phyloP scores from a whole-genome alignment of 768 basidiomycete genomes.

The Panus rudis region DNA sequence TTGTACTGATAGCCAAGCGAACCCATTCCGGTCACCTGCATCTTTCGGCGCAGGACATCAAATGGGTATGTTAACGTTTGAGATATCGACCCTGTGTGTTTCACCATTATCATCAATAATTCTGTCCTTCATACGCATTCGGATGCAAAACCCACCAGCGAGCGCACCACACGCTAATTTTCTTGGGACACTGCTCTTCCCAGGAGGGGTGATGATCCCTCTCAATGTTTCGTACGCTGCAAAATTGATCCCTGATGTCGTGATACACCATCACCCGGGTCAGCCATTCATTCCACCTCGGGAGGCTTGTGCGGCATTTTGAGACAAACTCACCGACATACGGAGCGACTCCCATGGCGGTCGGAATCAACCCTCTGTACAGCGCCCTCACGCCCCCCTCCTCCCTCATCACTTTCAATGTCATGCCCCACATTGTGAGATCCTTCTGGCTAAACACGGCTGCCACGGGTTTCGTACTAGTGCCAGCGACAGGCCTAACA shows the following conservation, averaged over 20 bases:
- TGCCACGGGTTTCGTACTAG: constrained; percentile 14
- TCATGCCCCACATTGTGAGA: constrained; percentile 82
- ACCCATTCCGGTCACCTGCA: constrained; percentile 87
- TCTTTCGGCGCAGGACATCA: constrained; percentile 90
- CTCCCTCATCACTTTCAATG: constrained; percentile 80
- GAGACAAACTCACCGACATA: constrained; percentile 40
- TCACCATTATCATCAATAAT: constrained; percentile 5
- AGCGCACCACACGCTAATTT: constrained; percentile 84
- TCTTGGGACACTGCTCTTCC: constrained; percentile 55
- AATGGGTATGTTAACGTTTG: constrained; percentile 95
- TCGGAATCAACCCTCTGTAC: constrained; percentile 80
- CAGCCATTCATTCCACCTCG: constrained; percentile 4
- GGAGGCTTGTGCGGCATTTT: constrained; percentile 2
- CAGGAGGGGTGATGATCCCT: constrained; percentile 74
- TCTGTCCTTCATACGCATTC: too few relatives aligned
- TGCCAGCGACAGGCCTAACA: neutral
- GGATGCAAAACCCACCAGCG: constrained; percentile 47
- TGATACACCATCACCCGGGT: too few relatives aligned
- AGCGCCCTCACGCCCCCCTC: constrained; percentile 87
- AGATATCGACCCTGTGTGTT: constrained; percentile 66
- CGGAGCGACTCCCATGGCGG: constrained; percentile 85
- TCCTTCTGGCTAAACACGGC: constrained; percentile 43
- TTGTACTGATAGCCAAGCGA: constrained; percentile 58
- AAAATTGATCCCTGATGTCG: constrained; percentile 65
- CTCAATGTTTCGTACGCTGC: constrained; percentile 86